Percentiles rank a stretch among this genome's conserved stretches.
These are phyloP conservation scores for Suillus paluster DNA, from an alignment of 768 basidiomycete species.

Conservation along the genomic window DNA sequence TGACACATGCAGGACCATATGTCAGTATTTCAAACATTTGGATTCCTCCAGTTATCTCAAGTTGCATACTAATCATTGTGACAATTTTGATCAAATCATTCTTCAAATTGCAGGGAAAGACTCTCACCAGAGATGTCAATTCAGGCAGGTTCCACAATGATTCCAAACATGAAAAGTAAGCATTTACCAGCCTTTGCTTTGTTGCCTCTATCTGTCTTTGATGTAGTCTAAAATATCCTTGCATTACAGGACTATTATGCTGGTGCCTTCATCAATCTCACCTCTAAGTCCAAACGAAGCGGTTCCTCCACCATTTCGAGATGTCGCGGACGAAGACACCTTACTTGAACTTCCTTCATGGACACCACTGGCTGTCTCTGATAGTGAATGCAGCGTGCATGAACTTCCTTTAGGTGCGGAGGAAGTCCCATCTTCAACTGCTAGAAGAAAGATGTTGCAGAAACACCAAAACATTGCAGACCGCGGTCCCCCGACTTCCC, in stretches of 20 bases:
- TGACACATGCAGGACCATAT: background rate
- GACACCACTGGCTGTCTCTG: conserved; percentile 3
- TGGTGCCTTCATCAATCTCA: background rate
- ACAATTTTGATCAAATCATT: background rate
- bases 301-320: background rate
- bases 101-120: background rate
- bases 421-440: background rate
- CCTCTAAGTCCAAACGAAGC: background rate
- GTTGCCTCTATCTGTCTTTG: background rate
- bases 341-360: background rate
- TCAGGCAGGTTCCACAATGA: background rate
- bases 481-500: background rate
- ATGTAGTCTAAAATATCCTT: background rate
- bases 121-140: background rate
- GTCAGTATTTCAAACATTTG: background rate
- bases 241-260: background rate
- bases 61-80: background rate
- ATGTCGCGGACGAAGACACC: no score
- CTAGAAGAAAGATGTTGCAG: background rate
- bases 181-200: background rate
- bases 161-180: background rate
- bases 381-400: background rate
- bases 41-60: background rate
- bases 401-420: background rate
- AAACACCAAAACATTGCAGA: background rate